Percentiles rank a stretch among this genome's conserved stretches.
phyloP scores from a whole-genome alignment of 768 basidiomycete species.

The Filobasidium floriforme region DNA sequence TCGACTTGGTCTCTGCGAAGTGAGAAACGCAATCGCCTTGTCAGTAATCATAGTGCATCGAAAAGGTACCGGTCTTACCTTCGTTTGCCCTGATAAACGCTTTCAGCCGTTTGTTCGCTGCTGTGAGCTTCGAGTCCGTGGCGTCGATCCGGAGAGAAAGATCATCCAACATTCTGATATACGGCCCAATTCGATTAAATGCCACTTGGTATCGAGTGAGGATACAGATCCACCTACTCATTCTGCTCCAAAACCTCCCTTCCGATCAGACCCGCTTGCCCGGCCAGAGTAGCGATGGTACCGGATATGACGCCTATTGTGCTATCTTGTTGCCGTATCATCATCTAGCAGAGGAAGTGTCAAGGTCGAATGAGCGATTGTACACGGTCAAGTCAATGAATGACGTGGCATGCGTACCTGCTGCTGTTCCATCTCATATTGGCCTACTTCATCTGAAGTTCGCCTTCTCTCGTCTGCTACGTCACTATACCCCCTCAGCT shows the following conservation, averaged over 20 bases:
- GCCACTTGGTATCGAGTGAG: neutral
- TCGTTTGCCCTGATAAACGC: conserved; percentile 81
- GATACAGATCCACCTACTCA: conserved; percentile 56
- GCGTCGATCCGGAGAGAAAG: conserved; percentile 65
- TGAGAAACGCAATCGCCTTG: neutral
- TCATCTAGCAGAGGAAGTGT: conserved; percentile 52
- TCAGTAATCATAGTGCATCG: neutral
- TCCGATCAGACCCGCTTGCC: conserved; percentile 92
- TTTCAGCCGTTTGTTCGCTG: conserved; percentile 62
- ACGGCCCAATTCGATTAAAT: neutral
- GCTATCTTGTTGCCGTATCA: conserved; percentile 80
- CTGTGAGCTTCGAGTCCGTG: conserved; percentile 59
- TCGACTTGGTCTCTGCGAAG: conserved; percentile 68
- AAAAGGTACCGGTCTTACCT: conserved; percentile 47
- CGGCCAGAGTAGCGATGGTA: conserved; percentile 70
- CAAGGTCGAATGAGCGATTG: neutral
- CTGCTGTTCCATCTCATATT: conserved; percentile 18
- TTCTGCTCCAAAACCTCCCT: conserved; percentile 85
- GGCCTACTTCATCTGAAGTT: conserved; percentile 13
- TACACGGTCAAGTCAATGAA: too few species aligned
- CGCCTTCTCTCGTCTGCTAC: conserved; percentile 18
- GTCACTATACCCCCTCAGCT: conserved; percentile 23
- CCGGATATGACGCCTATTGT: conserved; percentile 82
- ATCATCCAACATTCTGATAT: conserved; percentile 66
- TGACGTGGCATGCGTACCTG: too few species aligned